phyloP scores from a whole-genome alignment of 164 flowering plant species.

The Stephania japonica region DNA sequence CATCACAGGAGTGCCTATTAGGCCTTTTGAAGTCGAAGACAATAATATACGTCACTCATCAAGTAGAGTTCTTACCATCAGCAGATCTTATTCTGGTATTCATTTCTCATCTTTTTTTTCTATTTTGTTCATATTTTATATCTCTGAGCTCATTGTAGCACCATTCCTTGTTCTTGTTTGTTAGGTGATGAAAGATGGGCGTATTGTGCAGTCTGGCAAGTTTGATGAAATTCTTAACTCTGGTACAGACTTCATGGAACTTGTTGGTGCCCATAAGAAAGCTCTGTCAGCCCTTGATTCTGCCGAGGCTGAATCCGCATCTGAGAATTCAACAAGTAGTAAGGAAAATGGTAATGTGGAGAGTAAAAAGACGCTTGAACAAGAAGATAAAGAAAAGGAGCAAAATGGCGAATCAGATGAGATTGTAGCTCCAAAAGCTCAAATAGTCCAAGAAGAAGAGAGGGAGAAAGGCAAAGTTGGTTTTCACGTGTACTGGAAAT shows the following conservation, averaged over 20 bases:
- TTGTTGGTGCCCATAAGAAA: slow-evolving; percentile 78
- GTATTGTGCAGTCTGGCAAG: slow-evolving; percentile 74
- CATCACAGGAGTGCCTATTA: slow-evolving; percentile 54
- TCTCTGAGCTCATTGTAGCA: neutral
- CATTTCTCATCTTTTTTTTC: neutral
- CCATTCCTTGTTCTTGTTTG: neutral
- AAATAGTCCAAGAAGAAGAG: slow-evolving; percentile 91
- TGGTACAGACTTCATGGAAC: slow-evolving; percentile 79
- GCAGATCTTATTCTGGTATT: slow-evolving; percentile 66
- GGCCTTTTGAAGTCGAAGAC: slow-evolving; percentile 53
- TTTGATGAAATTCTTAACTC: slow-evolving; percentile 62
- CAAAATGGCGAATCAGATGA: slow-evolving; percentile 34
- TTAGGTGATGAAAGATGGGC: slow-evolving; percentile 82
- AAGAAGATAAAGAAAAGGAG: slow-evolving; percentile 22
- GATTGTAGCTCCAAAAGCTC: slow-evolving; percentile 39
- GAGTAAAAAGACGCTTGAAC: neutral
- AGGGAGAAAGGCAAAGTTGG: slow-evolving; percentile 89
- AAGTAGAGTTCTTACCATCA: slow-evolving; percentile 66
- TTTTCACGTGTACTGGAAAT: slow-evolving; percentile 72
- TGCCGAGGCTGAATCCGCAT: slow-evolving; percentile 15
- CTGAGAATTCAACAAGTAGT: slow-evolving; percentile 5
- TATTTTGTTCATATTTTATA: neutral
- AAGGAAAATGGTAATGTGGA: neutral
- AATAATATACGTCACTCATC: slow-evolving; percentile 68
- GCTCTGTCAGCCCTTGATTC: slow-evolving; percentile 61